phyloP scores from a whole-genome alignment of 163 green algal species.

The Chlorella variabilis region DNA sequence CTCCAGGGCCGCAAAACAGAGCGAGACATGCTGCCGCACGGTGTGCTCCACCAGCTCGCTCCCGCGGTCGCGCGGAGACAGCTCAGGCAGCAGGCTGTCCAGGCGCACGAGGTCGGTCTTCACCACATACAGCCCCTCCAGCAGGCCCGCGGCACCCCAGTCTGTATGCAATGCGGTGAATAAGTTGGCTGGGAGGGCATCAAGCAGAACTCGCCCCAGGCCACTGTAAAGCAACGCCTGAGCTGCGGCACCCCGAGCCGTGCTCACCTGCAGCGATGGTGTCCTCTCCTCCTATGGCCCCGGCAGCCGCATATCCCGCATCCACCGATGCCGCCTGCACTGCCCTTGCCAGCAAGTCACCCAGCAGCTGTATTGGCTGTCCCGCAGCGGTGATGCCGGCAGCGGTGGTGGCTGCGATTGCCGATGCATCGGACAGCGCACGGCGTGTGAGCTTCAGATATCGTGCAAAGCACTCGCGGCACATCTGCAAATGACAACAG shows the following conservation, averaged over 20 bases:
- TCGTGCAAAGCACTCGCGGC: slow-evolving; percentile 60
- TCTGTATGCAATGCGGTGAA: slow-evolving; percentile 24
- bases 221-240: too few relatives aligned
- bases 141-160: slow-evolving; percentile 68
- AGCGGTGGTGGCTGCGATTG: slow-evolving; percentile 33
- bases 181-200: too few relatives aligned
- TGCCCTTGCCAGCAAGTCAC: not conserved
- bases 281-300: not conserved
- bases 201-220: too few relatives aligned
- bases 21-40: slow-evolving; percentile 71
- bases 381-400: slow-evolving; percentile 30
- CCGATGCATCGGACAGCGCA: slow-evolving; percentile 48
- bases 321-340: not conserved
- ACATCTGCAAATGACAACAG: slow-evolving; percentile 44
- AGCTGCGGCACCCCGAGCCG: too few relatives aligned
- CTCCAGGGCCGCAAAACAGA: slow-evolving; percentile 69
- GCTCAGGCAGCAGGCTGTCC: slow-evolving; percentile 70
- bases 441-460: slow-evolving; percentile 70
- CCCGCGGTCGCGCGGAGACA: slow-evolving; percentile 57
- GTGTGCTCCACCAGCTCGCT: slow-evolving; percentile 62
- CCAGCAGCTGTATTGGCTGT: slow-evolving; percentile 3
- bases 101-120: slow-evolving; percentile 68
- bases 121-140: slow-evolving; percentile 65
- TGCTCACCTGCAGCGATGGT: not conserved
- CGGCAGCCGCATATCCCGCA: not conserved